These are phyloP conservation scores for Entomophthora muscae DNA, from an alignment of 371 early-diverging fungal genomes.

Conservation along the genomic window DNA sequence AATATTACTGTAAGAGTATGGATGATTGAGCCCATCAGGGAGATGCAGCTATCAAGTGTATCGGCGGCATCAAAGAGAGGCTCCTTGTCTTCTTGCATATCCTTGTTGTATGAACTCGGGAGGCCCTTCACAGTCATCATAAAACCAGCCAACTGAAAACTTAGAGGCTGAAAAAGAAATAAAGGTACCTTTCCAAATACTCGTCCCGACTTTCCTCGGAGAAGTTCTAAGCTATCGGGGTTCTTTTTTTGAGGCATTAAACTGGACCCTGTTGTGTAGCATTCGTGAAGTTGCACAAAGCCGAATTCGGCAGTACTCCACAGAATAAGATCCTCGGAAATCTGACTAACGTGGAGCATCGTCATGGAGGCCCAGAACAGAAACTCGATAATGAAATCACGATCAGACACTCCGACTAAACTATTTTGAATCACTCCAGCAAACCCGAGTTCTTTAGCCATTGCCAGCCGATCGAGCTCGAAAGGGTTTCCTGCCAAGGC, in stretches of 20 bases:
- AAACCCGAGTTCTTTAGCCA: slow-evolving; percentile 79
- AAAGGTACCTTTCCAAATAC: slow-evolving; percentile 66
- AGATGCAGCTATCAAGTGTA: slow-evolving; percentile 69
- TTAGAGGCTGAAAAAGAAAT: slow-evolving; percentile 1
- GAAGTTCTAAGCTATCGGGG: slow-evolving; percentile 85
- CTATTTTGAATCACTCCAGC: slow-evolving; percentile 67
- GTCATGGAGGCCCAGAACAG: slow-evolving; percentile 75
- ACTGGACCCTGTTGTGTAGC: slow-evolving; percentile 91
- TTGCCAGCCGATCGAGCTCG: slow-evolving; percentile 72
- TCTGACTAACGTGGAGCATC: slow-evolving; percentile 81
- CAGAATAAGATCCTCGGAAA: slow-evolving; percentile 88
- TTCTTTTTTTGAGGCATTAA: slow-evolving; percentile 99
- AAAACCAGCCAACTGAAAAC: slow-evolving; percentile 64
- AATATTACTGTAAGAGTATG: slow-evolving; percentile 54
- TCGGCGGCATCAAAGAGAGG: slow-evolving; percentile 90
- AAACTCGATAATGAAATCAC: slow-evolving; percentile 93
- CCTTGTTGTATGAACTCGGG: slow-evolving; percentile 96
- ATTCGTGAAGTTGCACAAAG: slow-evolving; percentile 81
- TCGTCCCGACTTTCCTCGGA: slow-evolving; percentile 91
- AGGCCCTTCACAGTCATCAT: slow-evolving; percentile 94
- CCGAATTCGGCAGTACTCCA: slow-evolving; percentile 85
- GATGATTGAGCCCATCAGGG: slow-evolving; percentile 77
- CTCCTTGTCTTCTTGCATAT: slow-evolving; percentile 96
- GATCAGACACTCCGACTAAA: slow-evolving; percentile 77
- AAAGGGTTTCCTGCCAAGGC: slow-evolving; percentile 97